A percentile compares a stretch with the other conserved stretches of the same genome.
phyloP scores from a whole-genome alignment of 345 rosid genomes.

The Fremontodendron californicum region DNA sequence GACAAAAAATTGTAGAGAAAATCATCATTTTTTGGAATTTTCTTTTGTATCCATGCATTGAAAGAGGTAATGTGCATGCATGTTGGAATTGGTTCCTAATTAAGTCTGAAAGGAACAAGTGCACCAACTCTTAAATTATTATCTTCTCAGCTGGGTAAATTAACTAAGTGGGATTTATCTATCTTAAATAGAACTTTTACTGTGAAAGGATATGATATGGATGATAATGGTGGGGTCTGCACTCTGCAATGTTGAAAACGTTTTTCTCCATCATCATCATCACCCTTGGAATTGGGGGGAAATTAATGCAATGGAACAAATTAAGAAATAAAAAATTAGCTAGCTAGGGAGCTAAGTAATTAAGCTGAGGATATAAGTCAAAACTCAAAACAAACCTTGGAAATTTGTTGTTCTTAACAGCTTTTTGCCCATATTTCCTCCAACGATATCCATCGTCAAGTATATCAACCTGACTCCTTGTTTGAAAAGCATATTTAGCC shows the following conservation, averaged over 20 bases:
- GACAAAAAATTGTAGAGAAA: neutral
- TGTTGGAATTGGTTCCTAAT: neutral
- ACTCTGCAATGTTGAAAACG: neutral
- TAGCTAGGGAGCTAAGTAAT: too few relatives aligned
- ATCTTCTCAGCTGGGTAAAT: neutral
- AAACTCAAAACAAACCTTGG: constrained; percentile 29
- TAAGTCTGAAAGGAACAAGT: neutral
- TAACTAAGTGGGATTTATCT: neutral
- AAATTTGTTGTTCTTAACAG: constrained; percentile 54
- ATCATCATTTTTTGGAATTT: neutral
- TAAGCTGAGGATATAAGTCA: too few relatives aligned
- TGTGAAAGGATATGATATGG: neutral
- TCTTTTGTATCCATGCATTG: neutral
- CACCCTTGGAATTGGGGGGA: neutral
- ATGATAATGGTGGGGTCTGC: neutral
- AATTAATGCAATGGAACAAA: neutral
- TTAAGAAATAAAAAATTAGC: neutral
- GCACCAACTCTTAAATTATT: neutral
- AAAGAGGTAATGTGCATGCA: neutral
- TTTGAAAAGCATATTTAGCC: constrained; percentile 56
- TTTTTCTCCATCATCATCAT: neutral
- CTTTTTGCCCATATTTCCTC: constrained; percentile 74
- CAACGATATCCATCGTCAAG: constrained; percentile 71
- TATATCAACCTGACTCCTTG: constrained; percentile 59
- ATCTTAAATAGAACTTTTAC: neutral